Percentiles rank a stretch among this genome's conserved stretches.
Evolutionary conservation across 257 asterid species (phyloP).

Genomic region (Solanum habrochaites): DNA sequence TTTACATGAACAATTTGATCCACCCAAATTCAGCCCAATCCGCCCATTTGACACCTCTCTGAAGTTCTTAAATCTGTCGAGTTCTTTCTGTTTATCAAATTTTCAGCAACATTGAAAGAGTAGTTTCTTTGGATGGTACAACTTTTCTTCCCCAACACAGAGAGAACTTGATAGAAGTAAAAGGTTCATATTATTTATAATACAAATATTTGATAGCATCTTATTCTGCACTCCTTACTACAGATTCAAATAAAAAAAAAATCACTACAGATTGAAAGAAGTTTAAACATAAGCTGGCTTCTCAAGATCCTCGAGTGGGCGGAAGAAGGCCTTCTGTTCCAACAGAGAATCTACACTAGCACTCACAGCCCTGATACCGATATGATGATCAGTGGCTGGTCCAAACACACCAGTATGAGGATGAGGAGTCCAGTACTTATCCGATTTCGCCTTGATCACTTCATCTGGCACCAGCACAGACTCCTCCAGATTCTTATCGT

Average conservation of each 20-base stretch:
- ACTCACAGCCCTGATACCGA: background rate
- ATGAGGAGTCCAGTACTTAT: slow-evolving; percentile 73
- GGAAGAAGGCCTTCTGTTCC: slow-evolving; percentile 87
- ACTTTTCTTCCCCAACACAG: background rate
- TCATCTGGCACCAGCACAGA: slow-evolving; percentile 48
- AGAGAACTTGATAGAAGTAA: background rate
- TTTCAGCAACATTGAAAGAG: background rate
- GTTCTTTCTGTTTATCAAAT: background rate
- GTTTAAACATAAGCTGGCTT: slow-evolving; percentile 22
- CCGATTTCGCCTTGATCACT: slow-evolving; percentile 35
- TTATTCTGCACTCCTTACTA: background rate
- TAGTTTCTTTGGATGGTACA: background rate
- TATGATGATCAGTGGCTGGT: slow-evolving; percentile 37
- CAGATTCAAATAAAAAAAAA: background rate
- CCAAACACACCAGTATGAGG: slow-evolving; percentile 89
- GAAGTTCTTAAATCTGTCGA: background rate
- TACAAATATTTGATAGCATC: background rate
- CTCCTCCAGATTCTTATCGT: slow-evolving; percentile 83
- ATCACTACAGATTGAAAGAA: background rate
- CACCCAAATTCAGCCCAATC: background rate
- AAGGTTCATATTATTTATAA: background rate
- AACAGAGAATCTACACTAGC: slow-evolving; percentile 34
- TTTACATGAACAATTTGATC: too few species aligned
- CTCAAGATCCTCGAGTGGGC: slow-evolving; percentile 75
- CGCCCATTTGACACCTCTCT: background rate